Conservation (phyloP, 148 eudicot species). For the Polygonum aviculare region DNA sequence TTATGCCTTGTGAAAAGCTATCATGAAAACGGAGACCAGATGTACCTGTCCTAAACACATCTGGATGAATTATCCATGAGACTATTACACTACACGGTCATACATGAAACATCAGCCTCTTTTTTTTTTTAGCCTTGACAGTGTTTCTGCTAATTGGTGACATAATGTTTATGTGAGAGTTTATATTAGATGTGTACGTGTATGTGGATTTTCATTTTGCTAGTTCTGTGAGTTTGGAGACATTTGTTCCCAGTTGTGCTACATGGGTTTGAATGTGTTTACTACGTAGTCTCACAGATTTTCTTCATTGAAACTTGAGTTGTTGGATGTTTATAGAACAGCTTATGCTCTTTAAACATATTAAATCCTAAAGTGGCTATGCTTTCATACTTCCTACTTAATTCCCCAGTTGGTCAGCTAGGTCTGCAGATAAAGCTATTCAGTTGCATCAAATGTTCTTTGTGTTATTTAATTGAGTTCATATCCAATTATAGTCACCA, state of each 20-base stretch:
- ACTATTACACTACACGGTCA: background rate
- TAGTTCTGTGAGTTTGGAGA: background rate
- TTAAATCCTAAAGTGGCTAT: background rate
- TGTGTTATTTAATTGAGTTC: background rate
- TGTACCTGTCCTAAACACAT: background rate
- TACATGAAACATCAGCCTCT: background rate
- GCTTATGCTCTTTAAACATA: background rate
- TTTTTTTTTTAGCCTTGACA: background rate
- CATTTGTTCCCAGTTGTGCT: background rate
- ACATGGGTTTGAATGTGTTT: background rate
- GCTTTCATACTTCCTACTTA: background rate
- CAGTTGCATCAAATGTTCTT: background rate
- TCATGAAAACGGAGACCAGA: background rate
- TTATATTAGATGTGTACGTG: background rate
- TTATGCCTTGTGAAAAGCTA: background rate
- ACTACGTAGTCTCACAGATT: background rate
- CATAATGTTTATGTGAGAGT: too few relatives aligned
- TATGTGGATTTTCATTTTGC: background rate
- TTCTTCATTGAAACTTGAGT: background rate
- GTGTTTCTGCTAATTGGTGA: background rate
- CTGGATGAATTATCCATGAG: background rate
- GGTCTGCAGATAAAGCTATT: background rate
- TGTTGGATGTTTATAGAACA: background rate
- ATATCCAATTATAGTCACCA: background rate
- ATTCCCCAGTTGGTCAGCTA: background rate